phyloP scores from a whole-genome alignment of 192 early-diverging fungal species.

The Podila clonocystis region DNA sequence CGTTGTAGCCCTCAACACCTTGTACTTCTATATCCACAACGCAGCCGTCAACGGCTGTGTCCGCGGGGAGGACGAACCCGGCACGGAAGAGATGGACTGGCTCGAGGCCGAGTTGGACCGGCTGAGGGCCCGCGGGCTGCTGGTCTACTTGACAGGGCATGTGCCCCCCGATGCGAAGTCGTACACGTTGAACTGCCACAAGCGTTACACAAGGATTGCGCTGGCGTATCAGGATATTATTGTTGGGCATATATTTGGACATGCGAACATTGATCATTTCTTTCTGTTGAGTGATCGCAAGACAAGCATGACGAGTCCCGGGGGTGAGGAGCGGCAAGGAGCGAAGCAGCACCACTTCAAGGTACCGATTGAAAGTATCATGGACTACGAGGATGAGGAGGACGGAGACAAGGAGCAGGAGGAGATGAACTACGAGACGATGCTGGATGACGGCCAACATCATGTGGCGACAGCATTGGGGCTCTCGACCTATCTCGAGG shows the following conservation, averaged over 20 bases:
- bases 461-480: constrained; percentile 1
- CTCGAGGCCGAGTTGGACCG: constrained; percentile 65
- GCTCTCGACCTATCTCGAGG: constrained; percentile 39
- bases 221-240: constrained; percentile 61
- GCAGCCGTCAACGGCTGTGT: constrained; percentile 72
- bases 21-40: constrained; percentile 79
- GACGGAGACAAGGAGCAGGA: neutral
- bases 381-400: neutral
- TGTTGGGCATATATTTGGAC: constrained; percentile 76
- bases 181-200: constrained; percentile 54
- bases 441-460: constrained; percentile 33
- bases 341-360: too few relatives aligned
- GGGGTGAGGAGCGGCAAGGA: too few relatives aligned
- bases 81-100: constrained; percentile 73
- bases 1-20: constrained; percentile 73
- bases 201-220: constrained; percentile 53
- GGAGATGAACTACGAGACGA: constrained; percentile 52
- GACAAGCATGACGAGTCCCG: neutral
- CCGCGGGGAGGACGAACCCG: constrained; percentile 60
- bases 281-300: constrained; percentile 57
- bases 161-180: constrained; percentile 63
- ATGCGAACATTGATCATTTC: constrained; percentile 79
- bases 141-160: constrained; percentile 73
- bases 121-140: constrained; percentile 54
- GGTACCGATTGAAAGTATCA: too few relatives aligned